These are phyloP conservation scores for Trichoderma sp. DNA, from an alignment of 2,329 filamentous ascomycete genomes.

Conservation along the genomic window DNA sequence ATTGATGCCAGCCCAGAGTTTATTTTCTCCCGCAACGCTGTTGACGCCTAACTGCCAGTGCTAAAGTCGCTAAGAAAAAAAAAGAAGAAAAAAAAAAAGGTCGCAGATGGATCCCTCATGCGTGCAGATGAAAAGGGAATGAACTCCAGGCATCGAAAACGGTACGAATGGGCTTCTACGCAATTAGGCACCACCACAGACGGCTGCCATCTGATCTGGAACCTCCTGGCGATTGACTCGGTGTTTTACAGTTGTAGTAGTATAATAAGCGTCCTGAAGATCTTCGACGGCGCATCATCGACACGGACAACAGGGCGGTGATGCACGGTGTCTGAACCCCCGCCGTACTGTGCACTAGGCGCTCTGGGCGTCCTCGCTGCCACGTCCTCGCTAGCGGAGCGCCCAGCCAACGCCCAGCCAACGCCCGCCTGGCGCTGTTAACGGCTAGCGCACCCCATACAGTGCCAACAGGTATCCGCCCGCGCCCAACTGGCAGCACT, in stretches of 20 bases:
- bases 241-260: not conserved
- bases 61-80: not conserved
- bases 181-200: not conserved
- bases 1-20: not conserved
- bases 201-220: not conserved
- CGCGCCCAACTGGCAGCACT: not conserved
- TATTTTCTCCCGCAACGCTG: not conserved
- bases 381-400: slow-evolving; percentile 6
- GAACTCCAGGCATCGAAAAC: not conserved
- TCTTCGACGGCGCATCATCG: not conserved
- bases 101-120: slow-evolving; percentile 5
- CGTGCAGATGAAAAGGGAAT: not conserved
- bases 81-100: not conserved
- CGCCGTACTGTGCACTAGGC: not conserved
- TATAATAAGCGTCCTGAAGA: not conserved
- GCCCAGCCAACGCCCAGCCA: not conserved
- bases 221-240: not conserved
- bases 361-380: not conserved
- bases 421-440: slow-evolving; percentile 12
- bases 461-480: slow-evolving; percentile 8
- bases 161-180: not conserved
- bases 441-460: slow-evolving; percentile 9
- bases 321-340: not conserved
- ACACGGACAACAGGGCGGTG: slow-evolving; percentile 4
- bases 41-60: not conserved